Conservation (phyloP, 2,329 filamentous ascomycete genomes). For the Sporothrix curviconia region DNA sequence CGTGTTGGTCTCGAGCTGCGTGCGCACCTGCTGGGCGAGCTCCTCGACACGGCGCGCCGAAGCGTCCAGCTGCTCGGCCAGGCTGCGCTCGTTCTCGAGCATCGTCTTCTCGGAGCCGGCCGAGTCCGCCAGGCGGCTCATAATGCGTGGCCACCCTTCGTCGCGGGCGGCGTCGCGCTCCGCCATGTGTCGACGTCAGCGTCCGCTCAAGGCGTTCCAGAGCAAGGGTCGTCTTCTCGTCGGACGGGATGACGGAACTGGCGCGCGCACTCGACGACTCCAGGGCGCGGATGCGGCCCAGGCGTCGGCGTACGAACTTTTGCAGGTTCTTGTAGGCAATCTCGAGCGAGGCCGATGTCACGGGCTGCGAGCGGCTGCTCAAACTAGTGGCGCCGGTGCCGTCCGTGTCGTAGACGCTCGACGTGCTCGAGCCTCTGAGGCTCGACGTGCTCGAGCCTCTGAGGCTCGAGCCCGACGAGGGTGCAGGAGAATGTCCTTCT, state of each 20-base stretch:
- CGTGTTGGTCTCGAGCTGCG: conserved; percentile 73
- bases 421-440: conserved; percentile 24
- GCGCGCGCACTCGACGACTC: conserved; percentile 40
- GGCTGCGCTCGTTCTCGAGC: conserved; percentile 53
- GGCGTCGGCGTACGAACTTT: conserved; percentile 60
- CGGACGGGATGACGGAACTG: conserved; percentile 26
- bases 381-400: conserved; percentile 18
- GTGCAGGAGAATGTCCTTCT: conserved; percentile 74
- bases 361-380: conserved; percentile 30
- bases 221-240: conserved; percentile 55
- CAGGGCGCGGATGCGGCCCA: conserved; percentile 60
- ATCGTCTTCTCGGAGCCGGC: conserved; percentile 49
- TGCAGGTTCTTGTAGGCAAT: conserved; percentile 70
- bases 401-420: conserved; percentile 19
- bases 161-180: conserved; percentile 67
- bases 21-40: conserved; percentile 69
- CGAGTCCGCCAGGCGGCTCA: conserved; percentile 53
- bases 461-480: conserved; percentile 46
- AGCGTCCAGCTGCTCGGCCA: conserved; percentile 63
- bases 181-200: conserved; percentile 60
- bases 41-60: conserved; percentile 69
- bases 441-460: conserved; percentile 44
- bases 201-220: conserved; percentile 61
- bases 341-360: conserved; percentile 65
- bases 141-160: conserved; percentile 57